A percentile compares a stretch with the other conserved stretches of the same genome.
phyloP scores from a whole-genome alignment of 73 alveolate genomes.

The Tetrahymena malaccensis region DNA sequence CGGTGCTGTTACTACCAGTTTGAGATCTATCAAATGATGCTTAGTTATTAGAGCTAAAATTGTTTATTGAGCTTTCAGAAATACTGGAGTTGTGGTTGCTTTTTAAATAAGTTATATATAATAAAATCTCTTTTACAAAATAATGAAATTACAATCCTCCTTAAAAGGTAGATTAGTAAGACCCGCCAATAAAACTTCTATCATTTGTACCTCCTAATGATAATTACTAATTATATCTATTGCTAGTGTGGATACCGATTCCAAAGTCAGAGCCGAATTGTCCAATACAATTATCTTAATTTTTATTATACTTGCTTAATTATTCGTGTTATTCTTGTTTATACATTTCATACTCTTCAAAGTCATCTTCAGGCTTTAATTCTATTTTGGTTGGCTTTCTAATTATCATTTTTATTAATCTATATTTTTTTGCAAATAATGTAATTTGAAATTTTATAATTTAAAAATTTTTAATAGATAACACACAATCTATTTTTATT shows the following conservation, averaged over 20 bases:
- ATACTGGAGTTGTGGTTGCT: background rate
- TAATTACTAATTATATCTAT: background rate
- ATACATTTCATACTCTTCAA: background rate
- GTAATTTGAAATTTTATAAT: background rate
- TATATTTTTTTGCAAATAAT: background rate
- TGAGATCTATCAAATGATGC: background rate
- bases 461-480: background rate
- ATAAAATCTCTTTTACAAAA: background rate
- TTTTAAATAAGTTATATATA: background rate
- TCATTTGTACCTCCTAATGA: background rate
- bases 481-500: background rate
- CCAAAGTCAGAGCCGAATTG: background rate
- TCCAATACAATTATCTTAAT: background rate
- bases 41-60: background rate
- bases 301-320: background rate
- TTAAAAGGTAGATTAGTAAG: background rate
- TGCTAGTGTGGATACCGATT: background rate
- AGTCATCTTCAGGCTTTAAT: background rate
- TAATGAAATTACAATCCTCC: background rate
- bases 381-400: background rate
- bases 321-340: background rate
- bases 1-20: background rate
- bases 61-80: background rate
- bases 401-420: background rate
- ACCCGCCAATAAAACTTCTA: background rate